phyloP scores from a whole-genome alignment of 2,329 filamentous ascomycete genomes.

The Fusarium caatingaense region DNA sequence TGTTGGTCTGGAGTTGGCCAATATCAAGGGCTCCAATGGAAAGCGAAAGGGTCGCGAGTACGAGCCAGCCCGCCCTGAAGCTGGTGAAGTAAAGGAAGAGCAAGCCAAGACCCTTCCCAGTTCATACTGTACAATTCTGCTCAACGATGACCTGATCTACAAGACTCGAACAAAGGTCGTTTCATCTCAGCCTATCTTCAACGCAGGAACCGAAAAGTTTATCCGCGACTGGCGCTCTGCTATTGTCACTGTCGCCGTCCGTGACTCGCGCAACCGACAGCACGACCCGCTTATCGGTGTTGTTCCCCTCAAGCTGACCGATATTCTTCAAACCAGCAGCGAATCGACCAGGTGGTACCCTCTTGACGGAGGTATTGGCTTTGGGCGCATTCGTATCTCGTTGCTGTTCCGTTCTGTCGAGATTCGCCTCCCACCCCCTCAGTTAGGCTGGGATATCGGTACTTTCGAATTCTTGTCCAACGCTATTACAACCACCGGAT shows the following conservation, averaged over 20 bases:
- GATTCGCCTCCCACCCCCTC: slow-evolving; percentile 82
- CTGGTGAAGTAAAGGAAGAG: slow-evolving; percentile 89
- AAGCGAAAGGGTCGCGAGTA: slow-evolving; percentile 87
- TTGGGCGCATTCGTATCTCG: slow-evolving; percentile 88
- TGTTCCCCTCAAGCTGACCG: slow-evolving; percentile 86
- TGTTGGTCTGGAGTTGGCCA: slow-evolving; percentile 91
- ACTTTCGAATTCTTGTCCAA: slow-evolving; percentile 89
- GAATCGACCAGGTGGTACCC: slow-evolving; percentile 94
- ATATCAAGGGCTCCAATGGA: slow-evolving; percentile 85
- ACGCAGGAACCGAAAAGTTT: slow-evolving; percentile 93
- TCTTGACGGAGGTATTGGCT: slow-evolving; percentile 93
- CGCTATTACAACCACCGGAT: slow-evolving; percentile 72
- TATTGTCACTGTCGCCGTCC: slow-evolving; percentile 87
- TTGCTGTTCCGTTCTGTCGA: slow-evolving; percentile 91
- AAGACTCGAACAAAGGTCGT: slow-evolving; percentile 95
- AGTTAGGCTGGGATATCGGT: slow-evolving; percentile 94
- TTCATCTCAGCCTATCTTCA: slow-evolving; percentile 95
- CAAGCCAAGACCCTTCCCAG: slow-evolving; percentile 82
- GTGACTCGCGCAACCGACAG: slow-evolving; percentile 88
- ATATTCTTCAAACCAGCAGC: slow-evolving; percentile 87
- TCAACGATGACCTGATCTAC: slow-evolving; percentile 91
- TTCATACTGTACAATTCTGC: slow-evolving; percentile 91
- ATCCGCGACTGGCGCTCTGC: slow-evolving; percentile 91
- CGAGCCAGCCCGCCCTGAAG: slow-evolving; percentile 83
- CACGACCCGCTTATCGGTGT: slow-evolving; percentile 96